Evolutionary conservation across 179 eudicot genomes (phyloP), one percentile per base, ranked within the genome.

Genomic region (Spergularia azorica): DNA sequence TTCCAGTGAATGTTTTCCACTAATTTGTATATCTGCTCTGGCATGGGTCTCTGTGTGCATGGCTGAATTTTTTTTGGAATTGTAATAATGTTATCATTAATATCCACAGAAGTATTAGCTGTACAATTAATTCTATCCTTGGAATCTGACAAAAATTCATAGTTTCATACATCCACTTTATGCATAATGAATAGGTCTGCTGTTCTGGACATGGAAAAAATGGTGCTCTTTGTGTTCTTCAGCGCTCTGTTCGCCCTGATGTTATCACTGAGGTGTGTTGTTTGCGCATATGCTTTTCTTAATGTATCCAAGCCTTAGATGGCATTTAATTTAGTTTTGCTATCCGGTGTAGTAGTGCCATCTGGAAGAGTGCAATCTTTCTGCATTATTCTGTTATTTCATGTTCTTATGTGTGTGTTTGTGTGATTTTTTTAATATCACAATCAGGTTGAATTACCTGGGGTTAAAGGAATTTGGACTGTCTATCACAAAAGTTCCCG

Each of bases 191-290:
- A 32, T 62, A 93, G 99, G 99, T 92, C 57, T 92, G 97, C 84
- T 96, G 99, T 84, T 96, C 99, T 80, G 99, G 99, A 64, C 99
- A 96, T 87, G 99, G 99, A 43, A 96, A 96, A 82, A 94, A 96
- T 86, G 99, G 99, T 67, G 87, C 98, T 74, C 94, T 96, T 21
- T 90, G 87, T 67, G 85, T 94, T 80, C 98, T 96, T 82, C 99
- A 96, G 82, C 89, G 87, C 72, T 94, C 99, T 56, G 79, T 96
- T 57, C 96, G 99, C 51, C 98, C 99, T 50, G 98, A 94, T 72
- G 87, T 85, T 76, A 90, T 92, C 38, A 94, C 98, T 77, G 97
- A 96, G 90, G 98, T 92, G 73, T 65, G 87, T 69, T 71, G 52
- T 39, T 16, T 41, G 43, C n/a, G 58, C 52, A 3, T 17, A 13